phyloP scores from a whole-genome alignment of 805 yeast genomes.

The Kodamaea leandrae region DNA sequence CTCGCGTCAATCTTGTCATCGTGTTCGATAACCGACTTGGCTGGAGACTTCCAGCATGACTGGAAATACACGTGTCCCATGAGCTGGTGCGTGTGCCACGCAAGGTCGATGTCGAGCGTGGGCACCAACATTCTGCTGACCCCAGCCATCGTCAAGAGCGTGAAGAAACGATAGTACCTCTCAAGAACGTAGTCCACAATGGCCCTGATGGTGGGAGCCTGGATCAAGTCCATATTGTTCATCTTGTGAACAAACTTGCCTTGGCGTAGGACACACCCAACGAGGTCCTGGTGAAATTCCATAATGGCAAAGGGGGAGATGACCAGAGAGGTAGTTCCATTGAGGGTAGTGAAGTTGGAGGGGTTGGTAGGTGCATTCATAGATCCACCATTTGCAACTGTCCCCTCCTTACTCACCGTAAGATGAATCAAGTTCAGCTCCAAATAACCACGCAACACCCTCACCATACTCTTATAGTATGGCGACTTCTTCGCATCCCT shows the following conservation, averaged over 20 bases:
- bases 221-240: conserved; percentile 18
- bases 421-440: conserved; percentile 9
- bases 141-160: too few species aligned
- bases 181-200: conserved; percentile 14
- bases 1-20: conserved; percentile 3
- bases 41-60: conserved; percentile 14
- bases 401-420: conserved; percentile 11
- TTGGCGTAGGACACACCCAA: conserved; percentile 23
- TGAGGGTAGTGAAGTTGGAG: too few species aligned
- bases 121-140: conserved; percentile 22
- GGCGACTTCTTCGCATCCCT: not conserved
- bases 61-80: conserved; percentile 14
- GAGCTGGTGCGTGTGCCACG: conserved; percentile 30
- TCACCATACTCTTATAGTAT: not conserved
- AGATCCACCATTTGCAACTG: too few species aligned
- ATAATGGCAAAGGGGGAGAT: conserved; percentile 1
- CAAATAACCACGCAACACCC: conserved; percentile 9
- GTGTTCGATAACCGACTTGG: conserved; percentile 13
- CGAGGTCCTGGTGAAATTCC: conserved; percentile 22
- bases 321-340: too few species aligned
- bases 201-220: conserved; percentile 1
- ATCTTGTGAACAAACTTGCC: conserved; percentile 22
- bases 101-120: conserved; percentile 26
- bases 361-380: too few species aligned
- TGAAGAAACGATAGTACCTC: too few species aligned